Evolutionary conservation across 2,329 filamentous ascomycete species (phyloP).

Genomic region (Trichoderma oligosporum): DNA sequence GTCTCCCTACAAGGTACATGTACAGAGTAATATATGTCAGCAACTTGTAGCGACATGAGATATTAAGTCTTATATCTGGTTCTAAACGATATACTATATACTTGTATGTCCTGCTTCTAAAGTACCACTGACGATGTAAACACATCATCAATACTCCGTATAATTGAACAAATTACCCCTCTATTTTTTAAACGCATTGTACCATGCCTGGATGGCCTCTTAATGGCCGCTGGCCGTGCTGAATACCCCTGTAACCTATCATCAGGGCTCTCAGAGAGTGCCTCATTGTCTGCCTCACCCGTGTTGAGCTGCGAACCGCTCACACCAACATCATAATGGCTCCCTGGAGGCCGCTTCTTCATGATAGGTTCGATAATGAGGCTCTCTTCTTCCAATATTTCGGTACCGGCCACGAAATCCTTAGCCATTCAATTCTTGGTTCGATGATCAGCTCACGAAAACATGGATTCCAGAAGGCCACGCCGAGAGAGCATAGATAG

Average conservation of each 20-base stretch:
- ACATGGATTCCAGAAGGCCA: conserved; percentile 1
- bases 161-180: no score
- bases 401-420: no score
- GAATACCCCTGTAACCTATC: background rate
- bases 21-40: no score
- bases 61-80: no score
- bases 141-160: background rate
- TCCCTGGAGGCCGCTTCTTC: background rate
- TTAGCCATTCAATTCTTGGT: no score
- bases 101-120: no score
- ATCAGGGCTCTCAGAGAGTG: background rate
- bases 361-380: background rate
- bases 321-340: background rate
- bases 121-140: background rate
- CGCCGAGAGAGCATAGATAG: background rate
- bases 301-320: background rate
- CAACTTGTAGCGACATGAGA: no score
- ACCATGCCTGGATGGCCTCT: background rate
- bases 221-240: background rate
- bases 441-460: no score
- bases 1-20: no score
- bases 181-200: background rate
- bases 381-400: background rate
- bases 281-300: conserved; percentile 6
- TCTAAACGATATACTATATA: no score